A percentile compares a stretch with the other conserved stretches of the same genome.
phyloP scores from a whole-genome alignment of 2,329 filamentous ascomycete genomes.

The Cryphonectria carpinicola region DNA sequence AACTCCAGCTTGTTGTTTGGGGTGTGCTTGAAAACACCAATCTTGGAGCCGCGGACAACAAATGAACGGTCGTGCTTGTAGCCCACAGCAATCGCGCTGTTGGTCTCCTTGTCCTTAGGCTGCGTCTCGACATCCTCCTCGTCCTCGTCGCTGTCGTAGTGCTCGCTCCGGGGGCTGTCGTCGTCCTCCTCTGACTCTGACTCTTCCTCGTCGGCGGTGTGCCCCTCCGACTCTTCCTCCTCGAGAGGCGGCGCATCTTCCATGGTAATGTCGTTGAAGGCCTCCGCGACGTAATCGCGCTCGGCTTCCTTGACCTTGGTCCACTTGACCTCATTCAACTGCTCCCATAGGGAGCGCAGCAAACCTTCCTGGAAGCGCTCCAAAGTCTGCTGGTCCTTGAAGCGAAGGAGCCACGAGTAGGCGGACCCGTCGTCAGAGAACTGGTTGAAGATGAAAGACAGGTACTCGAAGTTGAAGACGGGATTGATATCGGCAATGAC shows the following conservation, averaged over 20 bases:
- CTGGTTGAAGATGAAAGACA: constrained; percentile 99
- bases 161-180: constrained; percentile 58
- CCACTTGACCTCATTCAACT: constrained; percentile 94
- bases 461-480: constrained; percentile 97
- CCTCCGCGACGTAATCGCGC: constrained; percentile 90
- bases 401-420: constrained; percentile 93
- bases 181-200: constrained; percentile 57
- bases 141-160: constrained; percentile 62
- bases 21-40: constrained; percentile 98
- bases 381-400: constrained; percentile 79
- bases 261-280: constrained; percentile 93
- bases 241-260: constrained; percentile 66
- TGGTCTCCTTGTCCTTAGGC: constrained; percentile 71
- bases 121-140: constrained; percentile 81
- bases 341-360: constrained; percentile 96
- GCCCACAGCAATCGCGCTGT: constrained; percentile 94
- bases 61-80: constrained; percentile 98
- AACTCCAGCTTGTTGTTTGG: constrained; percentile 92
- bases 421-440: constrained; percentile 86
- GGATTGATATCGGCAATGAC: constrained; percentile 93
- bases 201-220: constrained; percentile 36
- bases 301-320: constrained; percentile 89
- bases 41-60: constrained; percentile 95
- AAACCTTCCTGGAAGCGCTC: constrained; percentile 91
- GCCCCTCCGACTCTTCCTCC: constrained; percentile 50